phyloP scores from a whole-genome alignment of 306 rosid genomes.

The Sicyos baderoa region DNA sequence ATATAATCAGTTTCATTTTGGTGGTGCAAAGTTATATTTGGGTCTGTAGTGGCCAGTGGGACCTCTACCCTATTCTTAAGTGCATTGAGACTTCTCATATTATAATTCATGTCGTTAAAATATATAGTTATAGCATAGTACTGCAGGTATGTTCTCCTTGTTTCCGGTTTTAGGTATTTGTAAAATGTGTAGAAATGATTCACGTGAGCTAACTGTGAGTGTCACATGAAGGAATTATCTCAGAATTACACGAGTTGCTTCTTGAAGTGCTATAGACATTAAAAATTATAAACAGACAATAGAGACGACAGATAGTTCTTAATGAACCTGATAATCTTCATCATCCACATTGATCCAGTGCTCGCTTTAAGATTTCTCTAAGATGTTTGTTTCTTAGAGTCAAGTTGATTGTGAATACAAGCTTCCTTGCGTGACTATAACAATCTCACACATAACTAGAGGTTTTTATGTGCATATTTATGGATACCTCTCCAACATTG shows the following conservation, averaged over 20 bases:
- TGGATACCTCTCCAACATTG: background rate
- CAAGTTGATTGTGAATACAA: background rate
- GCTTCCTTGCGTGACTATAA: background rate
- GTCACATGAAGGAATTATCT: background rate
- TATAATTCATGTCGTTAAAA: background rate
- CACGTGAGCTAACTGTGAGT: background rate
- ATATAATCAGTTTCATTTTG: slow-evolving; percentile 18
- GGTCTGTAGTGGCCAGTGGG: background rate
- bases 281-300: background rate
- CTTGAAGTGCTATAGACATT: background rate
- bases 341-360: background rate
- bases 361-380: background rate
- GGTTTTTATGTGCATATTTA: background rate
- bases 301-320: background rate
- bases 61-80: background rate
- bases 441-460: background rate
- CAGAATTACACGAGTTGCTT: background rate
- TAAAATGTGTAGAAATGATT: background rate
- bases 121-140: background rate
- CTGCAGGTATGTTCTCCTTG: background rate
- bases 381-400: background rate
- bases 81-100: background rate
- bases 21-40: background rate
- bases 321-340: background rate
- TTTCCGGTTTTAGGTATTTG: background rate